Percentiles rank a stretch among this genome's conserved stretches.
phyloP scores from a whole-genome alignment of 306 rosid genomes.

The Gillenia trifoliata region DNA sequence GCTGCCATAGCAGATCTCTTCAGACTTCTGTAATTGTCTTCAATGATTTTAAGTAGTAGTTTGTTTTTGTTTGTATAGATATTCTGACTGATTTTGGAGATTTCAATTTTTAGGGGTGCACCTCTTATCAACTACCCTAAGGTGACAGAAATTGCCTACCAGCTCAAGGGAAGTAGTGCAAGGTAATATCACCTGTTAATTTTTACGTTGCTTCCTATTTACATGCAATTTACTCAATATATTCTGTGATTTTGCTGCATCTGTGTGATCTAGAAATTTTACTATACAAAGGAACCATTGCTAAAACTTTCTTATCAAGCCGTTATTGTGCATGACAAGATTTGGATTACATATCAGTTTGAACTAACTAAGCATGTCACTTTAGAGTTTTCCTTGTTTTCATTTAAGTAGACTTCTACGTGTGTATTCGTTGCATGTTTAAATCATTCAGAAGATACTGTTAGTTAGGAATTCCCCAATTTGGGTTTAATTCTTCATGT shows the following conservation, averaged over 20 bases:
- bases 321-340: neutral
- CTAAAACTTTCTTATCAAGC: neutral
- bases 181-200: neutral
- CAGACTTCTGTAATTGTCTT: neutral
- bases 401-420: neutral
- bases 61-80: neutral
- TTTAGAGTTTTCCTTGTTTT: neutral
- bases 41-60: neutral
- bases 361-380: neutral
- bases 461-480: neutral
- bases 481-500: neutral
- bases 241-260: neutral
- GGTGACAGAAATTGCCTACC: neutral
- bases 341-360: neutral
- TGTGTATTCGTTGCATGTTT: neutral
- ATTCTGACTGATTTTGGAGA: neutral
- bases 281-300: neutral
- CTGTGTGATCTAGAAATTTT: neutral
- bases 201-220: neutral
- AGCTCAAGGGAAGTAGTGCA: neutral
- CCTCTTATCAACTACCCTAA: neutral
- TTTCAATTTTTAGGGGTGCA: conserved; percentile 8
- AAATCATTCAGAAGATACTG: neutral
- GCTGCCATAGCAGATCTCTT: neutral
- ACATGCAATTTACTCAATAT: neutral